These are phyloP conservation scores for Tetraselmis chui DNA, from an alignment of 139 green algal species.

Conservation along the genomic window DNA sequence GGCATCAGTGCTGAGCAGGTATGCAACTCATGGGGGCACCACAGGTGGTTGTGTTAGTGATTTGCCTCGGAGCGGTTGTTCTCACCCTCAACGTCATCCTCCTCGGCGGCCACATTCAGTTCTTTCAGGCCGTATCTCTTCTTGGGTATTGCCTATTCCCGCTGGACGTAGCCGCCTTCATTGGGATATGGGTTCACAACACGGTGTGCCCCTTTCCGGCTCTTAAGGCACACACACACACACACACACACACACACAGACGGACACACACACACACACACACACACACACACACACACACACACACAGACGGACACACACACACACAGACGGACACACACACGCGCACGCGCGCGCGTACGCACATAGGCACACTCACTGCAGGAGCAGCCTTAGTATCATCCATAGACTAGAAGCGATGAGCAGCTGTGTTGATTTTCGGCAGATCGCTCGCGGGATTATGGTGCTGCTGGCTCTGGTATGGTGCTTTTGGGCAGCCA, in stretches of 20 bases:
- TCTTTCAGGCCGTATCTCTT: slow-evolving; percentile 92
- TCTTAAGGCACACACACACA: too few species aligned
- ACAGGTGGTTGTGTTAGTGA: slow-evolving; percentile 86
- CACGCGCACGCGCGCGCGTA: too few species aligned
- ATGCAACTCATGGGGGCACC: slow-evolving; percentile 14
- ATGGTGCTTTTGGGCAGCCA: slow-evolving; percentile 69
- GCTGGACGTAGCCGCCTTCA: slow-evolving; percentile 72
- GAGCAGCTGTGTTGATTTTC: too few species aligned
- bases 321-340: too few species aligned
- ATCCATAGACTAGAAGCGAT: too few species aligned
- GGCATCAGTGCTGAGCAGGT: slow-evolving; percentile 5
- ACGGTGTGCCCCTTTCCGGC: background rate
- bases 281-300: too few species aligned
- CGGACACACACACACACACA: too few species aligned
- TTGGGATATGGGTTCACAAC: slow-evolving; percentile 15
- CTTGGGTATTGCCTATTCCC: slow-evolving; percentile 99
- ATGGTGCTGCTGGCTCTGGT: slow-evolving; percentile 48
- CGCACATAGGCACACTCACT: too few species aligned
- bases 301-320: too few species aligned
- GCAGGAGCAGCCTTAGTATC: too few species aligned
- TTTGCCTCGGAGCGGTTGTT: slow-evolving; percentile 79
- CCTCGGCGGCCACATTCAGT: slow-evolving; percentile 93
- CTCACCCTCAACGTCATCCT: slow-evolving; percentile 94
- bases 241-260: too few species aligned
- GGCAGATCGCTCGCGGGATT: slow-evolving; percentile 2